Base-by-base conservation (phyloP, 225 moss, liverwort and hornwort genomes). In the Takakia lepidozioides region DNA sequence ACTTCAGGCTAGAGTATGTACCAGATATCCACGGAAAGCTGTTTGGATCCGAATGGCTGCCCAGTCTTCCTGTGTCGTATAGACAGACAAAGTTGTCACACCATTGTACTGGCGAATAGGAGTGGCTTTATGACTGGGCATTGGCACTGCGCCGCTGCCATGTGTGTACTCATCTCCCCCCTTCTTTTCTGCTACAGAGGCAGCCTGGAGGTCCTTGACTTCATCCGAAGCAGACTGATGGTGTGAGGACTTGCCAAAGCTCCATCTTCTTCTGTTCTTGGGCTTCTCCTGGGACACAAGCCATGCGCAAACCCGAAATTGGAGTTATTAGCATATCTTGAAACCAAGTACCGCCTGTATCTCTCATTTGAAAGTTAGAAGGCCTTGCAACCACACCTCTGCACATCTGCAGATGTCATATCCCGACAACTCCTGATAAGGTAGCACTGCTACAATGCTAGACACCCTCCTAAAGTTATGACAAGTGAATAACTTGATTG, bases 21-120 rank as follows among this genome's bases (percentile, higher is more conserved):
- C 98, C 91, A 98, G 51, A 54, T 91, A 98, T 44, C 98, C 98
- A 19, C 98, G 98, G 56, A 98, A 88, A 3, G 91, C 85, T 18
- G 98, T 98, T 61, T 98, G 98, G 14, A 98, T 98, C 49, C 83
- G 68, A 46, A 80, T 85, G 10, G 98, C 87, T 1, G 87, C 98
- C 98, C 98, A 91, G 47, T 98, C 98, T 63, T 91, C 91, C 52
- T 77, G 72, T 28, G 73, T 72, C 18, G 73, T 66, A 43, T 82
- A 76, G 72, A 77, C 73, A 54, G 70, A 82, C 69, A 69, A 64
- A 1, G 67, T 22, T 40, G 49, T 69, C 48, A 69, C 69, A 60
- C 66, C 67, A 63, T 63, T 61, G 32, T 69, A 70, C 60, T 50
- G 32, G 27, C 53, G 60, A 1, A 56, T 21, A 19, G 40, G 25